Evolutionary conservation across 192 early-diverging fungal species (phyloP).

Genomic region (Coemansia sp.): DNA sequence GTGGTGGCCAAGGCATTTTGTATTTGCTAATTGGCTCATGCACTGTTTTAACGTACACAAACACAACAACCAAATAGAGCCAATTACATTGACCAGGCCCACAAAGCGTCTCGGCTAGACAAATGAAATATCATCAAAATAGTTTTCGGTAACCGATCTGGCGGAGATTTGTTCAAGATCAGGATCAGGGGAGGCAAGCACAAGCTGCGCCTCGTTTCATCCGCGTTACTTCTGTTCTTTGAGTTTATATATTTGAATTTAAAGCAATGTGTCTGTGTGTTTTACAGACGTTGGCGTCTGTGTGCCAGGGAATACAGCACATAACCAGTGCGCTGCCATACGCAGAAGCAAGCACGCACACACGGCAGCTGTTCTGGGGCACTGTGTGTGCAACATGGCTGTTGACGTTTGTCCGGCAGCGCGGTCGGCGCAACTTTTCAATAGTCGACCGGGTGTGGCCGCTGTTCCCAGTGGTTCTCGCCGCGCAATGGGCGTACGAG

Average conservation of each 20-base stretch:
- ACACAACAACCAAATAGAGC: too few relatives aligned
- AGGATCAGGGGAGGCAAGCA: too few relatives aligned
- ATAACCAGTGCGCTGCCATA: neutral
- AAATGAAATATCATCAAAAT: too few relatives aligned
- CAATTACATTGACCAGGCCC: too few relatives aligned
- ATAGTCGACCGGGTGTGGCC: constrained; percentile 81
- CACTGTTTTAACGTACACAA: too few relatives aligned
- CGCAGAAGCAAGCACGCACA: neutral
- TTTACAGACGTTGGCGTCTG: neutral
- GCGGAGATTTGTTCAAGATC: too few relatives aligned
- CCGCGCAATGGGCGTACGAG: constrained; percentile 54
- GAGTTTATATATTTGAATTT: neutral
- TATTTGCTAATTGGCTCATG: too few relatives aligned
- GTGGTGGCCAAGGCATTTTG: too few relatives aligned
- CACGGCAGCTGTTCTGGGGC: constrained; percentile 30
- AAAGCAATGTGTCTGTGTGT: neutral
- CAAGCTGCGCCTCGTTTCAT: too few relatives aligned
- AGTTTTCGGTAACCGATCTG: too few relatives aligned
- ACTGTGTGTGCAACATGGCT: constrained; percentile 9
- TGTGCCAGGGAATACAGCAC: neutral
- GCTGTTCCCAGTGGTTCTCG: constrained; percentile 66
- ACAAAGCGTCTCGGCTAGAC: too few relatives aligned
- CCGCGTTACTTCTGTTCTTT: neutral
- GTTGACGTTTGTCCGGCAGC: constrained; percentile 22
- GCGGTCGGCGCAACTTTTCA: constrained; percentile 37